Evolutionary conservation across 2,329 filamentous ascomycete species (phyloP).

Genomic region (Neophaeococcomyces mojaviensis): DNA sequence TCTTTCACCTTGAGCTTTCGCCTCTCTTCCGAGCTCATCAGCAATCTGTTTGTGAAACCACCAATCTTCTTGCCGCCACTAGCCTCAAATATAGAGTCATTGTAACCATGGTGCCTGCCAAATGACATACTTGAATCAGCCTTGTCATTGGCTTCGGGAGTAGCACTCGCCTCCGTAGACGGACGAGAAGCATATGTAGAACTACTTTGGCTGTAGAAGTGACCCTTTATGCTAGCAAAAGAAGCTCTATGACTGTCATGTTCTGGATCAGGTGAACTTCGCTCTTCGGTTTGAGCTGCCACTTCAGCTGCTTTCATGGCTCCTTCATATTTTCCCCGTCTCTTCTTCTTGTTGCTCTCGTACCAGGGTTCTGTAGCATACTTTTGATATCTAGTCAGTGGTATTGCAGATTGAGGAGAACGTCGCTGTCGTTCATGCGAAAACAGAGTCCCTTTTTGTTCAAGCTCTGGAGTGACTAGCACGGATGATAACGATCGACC

Average conservation of each 20-base stretch:
- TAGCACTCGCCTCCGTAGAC: background rate
- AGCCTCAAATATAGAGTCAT: slow-evolving; percentile 17
- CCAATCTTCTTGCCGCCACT: slow-evolving; percentile 28
- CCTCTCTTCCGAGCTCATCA: slow-evolving; percentile 29
- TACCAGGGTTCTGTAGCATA: slow-evolving; percentile 32
- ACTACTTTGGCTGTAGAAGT: background rate
- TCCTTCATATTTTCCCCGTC: slow-evolving; percentile 4
- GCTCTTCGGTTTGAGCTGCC: background rate
- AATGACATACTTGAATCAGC: background rate
- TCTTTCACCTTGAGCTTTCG: slow-evolving; percentile 33
- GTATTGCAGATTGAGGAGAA: slow-evolving; percentile 26
- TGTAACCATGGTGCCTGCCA: background rate
- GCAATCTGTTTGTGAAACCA: slow-evolving; percentile 16
- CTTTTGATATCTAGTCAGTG: slow-evolving; percentile 31
- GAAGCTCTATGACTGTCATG: too few relatives aligned
- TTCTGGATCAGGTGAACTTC: background rate
- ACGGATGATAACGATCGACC: background rate
- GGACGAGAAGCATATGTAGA: background rate
- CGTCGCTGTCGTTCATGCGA: background rate
- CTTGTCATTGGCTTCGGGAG: background rate
- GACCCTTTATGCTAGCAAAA: background rate
- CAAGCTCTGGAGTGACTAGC: too few relatives aligned
- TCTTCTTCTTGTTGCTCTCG: slow-evolving; percentile 20
- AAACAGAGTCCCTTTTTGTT: background rate
- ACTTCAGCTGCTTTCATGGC: background rate